These are phyloP conservation scores for Bondarzewia mesenterica DNA, from an alignment of 1,284 basidiomycete species.

Conservation along the genomic window DNA sequence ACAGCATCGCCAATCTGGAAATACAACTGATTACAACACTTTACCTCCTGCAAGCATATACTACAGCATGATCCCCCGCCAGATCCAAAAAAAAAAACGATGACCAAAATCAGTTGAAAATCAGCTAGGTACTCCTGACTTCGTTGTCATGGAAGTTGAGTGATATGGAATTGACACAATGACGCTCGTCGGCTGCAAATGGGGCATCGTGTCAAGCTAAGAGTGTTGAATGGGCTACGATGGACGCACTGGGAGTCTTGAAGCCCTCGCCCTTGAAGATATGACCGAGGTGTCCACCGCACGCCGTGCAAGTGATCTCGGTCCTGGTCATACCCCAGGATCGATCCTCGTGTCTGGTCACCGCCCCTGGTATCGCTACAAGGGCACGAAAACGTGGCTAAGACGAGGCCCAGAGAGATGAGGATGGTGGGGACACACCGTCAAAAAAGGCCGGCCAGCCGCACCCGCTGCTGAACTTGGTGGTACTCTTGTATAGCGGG, in stretches of 20 bases:
- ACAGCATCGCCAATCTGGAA: too few species aligned
- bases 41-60: too few species aligned
- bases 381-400: not conserved
- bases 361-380: constrained; percentile 82
- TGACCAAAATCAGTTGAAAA: not conserved
- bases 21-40: too few species aligned
- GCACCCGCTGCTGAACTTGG: constrained; percentile 91
- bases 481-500: constrained; percentile 77
- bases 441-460: constrained; percentile 99
- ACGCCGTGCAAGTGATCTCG: constrained; percentile 78
- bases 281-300: constrained; percentile 89
- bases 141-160: constrained; percentile 66
- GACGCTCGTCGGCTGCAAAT: constrained; percentile 66
- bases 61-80: too few species aligned
- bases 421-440: constrained; percentile 33
- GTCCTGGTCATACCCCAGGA: constrained; percentile 51
- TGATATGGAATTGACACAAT: constrained; percentile 89
- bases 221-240: constrained; percentile 7
- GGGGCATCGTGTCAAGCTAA: not conserved
- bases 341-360: constrained; percentile 62
- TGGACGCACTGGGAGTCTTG: constrained; percentile 53
- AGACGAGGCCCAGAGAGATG: not conserved
- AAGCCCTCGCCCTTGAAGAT: constrained; percentile 90
- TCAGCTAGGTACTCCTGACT: not conserved
- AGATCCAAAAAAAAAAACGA: too few species aligned